phyloP scores from a whole-genome alignment of 805 yeast species.

The Metschnikowia sp. region DNA sequence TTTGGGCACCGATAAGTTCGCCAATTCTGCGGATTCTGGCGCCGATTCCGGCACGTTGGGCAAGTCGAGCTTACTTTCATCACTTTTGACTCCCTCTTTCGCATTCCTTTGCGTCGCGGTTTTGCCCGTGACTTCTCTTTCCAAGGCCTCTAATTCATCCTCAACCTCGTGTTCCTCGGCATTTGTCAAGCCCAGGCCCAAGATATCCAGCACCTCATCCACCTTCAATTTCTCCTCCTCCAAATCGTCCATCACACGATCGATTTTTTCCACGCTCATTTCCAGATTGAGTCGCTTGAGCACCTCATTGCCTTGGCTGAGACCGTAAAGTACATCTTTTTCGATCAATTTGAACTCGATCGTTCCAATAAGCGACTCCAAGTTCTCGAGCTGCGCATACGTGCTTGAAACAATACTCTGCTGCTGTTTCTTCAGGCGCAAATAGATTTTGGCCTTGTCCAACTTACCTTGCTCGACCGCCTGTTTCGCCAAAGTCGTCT shows the following conservation, averaged over 20 bases:
- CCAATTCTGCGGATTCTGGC: slow-evolving; percentile 16
- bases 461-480: slow-evolving; percentile 53
- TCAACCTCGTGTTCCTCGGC: slow-evolving; percentile 62
- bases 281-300: slow-evolving; percentile 74
- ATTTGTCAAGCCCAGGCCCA: slow-evolving; percentile 42
- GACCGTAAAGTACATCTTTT: slow-evolving; percentile 75
- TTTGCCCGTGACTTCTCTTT: slow-evolving; percentile 37
- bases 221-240: slow-evolving; percentile 81
- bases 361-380: slow-evolving; percentile 73
- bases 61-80: slow-evolving; percentile 5
- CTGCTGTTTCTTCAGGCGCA: slow-evolving; percentile 81
- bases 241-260: slow-evolving; percentile 75
- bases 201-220: slow-evolving; percentile 59
- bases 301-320: slow-evolving; percentile 76
- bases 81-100: background rate
- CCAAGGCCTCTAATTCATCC: slow-evolving; percentile 53
- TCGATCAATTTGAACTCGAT: slow-evolving; percentile 90
- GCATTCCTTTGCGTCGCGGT: background rate
- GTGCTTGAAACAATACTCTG: slow-evolving; percentile 66
- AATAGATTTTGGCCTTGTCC: slow-evolving; percentile 61
- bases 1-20: background rate
- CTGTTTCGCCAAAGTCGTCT: slow-evolving; percentile 56
- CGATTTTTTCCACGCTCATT: slow-evolving; percentile 75
- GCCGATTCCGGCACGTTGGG: slow-evolving; percentile 12
- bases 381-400: slow-evolving; percentile 69